Base-by-base conservation (phyloP, 768 basidiomycete genomes). In the Multifurca ochricompacta region DNA sequence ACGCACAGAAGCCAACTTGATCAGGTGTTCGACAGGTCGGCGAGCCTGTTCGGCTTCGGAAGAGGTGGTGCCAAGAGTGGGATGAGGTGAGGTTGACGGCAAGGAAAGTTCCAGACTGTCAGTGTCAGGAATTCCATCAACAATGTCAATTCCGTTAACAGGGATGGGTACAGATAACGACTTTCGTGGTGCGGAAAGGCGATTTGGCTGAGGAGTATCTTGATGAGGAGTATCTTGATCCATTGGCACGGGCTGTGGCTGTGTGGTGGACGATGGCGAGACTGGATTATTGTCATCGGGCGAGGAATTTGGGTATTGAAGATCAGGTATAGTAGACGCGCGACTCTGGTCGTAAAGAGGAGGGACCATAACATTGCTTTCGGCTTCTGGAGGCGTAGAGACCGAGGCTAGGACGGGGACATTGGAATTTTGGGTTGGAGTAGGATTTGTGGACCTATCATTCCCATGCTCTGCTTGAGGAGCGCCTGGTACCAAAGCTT, bases 291-390 rank as follows among this genome's bases (percentile, higher is more conserved):
- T 27, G 1, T 40, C 19, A 2, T 41, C 44, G 3, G 44, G 50
- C 14, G 39, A 16, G 3, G 16, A 0, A 27, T 30, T 35, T 8
- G 55, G 55, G 32, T 56, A 56, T 25, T 47, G 50, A 14, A 56
- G 55, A 36, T 56, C 55, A n/a, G 55, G 55, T 4, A 56, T 13
- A 10, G 40, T 23, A 41, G 54, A 39, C 13, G 37, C 9, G 32
- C 50, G 50, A 14, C 7, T 40, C n/a, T 34, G 30, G 6, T 47
- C 37, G 16, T 16, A 6, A 11, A 23, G 28, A 19, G 50, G 44
- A 27, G 25, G 11, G 13, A 8, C 8, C 32, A 27, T 50, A 18
- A 35, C 37, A 21, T 46, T 31, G 13, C 25, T 40, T 23, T 10
- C 44, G 11, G 37, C 18, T 21, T 41, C 50, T 13, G 32, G 19